Percentiles rank a stretch among this genome's conserved stretches.
Evolutionary conservation across 2,329 filamentous ascomycete genomes (phyloP).

Genomic region (Alternaria sp.): DNA sequence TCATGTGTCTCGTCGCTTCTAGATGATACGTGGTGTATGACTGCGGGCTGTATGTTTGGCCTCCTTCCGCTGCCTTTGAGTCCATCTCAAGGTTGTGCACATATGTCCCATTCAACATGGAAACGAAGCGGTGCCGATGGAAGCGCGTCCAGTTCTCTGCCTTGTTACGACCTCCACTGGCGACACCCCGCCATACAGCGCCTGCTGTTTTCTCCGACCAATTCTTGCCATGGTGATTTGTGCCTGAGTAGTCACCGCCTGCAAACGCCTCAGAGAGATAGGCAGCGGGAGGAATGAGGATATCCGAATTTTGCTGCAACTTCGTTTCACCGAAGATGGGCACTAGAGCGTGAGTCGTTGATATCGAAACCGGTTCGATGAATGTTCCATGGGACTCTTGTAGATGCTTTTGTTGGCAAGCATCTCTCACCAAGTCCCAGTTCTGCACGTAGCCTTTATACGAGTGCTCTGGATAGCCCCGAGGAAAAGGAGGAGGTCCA

Average conservation of each 20-base stretch:
- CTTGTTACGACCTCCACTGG: slow-evolving; percentile 56
- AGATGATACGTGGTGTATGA: slow-evolving; percentile 48
- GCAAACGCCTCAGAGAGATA: slow-evolving; percentile 54
- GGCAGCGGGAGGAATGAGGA: slow-evolving; percentile 58
- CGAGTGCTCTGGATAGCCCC: slow-evolving; percentile 37
- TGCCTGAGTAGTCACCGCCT: slow-evolving; percentile 48
- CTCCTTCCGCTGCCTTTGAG: slow-evolving; percentile 19
- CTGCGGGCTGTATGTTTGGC: slow-evolving; percentile 51
- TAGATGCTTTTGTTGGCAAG: slow-evolving; percentile 55
- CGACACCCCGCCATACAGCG: slow-evolving; percentile 57
- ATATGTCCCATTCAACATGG: slow-evolving; percentile 72
- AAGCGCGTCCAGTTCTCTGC: slow-evolving; percentile 71
- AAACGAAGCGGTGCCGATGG: slow-evolving; percentile 76
- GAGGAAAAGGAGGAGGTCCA: slow-evolving; percentile 38
- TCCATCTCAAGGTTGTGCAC: slow-evolving; percentile 57
- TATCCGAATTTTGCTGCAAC: slow-evolving; percentile 58
- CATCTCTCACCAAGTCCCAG: slow-evolving; percentile 54
- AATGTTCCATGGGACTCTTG: slow-evolving; percentile 57
- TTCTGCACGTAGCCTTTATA: slow-evolving; percentile 56
- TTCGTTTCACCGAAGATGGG: slow-evolving; percentile 60
- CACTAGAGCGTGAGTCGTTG: slow-evolving; percentile 53
- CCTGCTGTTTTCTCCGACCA: slow-evolving; percentile 53
- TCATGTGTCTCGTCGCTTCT: slow-evolving; percentile 31
- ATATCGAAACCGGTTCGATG: slow-evolving; percentile 56
- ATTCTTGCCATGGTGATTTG: slow-evolving; percentile 44